A percentile compares a stretch with the other conserved stretches of the same genome.
These are phyloP conservation scores for Barnettozyma wickerhamii DNA, from an alignment of 805 yeast genomes.

Conservation along the genomic window DNA sequence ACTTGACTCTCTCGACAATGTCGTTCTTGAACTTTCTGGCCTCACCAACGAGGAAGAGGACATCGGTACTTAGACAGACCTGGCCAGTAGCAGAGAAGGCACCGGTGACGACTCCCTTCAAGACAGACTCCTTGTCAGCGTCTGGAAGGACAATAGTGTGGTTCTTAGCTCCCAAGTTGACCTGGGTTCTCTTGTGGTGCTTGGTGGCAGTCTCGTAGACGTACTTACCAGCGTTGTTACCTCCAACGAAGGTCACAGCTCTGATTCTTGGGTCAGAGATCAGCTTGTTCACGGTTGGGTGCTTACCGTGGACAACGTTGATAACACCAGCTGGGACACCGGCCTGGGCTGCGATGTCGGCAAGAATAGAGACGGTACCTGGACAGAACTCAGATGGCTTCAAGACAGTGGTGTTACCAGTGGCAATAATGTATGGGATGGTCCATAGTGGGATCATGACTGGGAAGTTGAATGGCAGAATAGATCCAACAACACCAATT, in stretches of 20 bases:
- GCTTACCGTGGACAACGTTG: slow-evolving; percentile 70
- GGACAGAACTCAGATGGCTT: slow-evolving; percentile 76
- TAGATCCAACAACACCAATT: slow-evolving; percentile 71
- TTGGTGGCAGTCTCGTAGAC: slow-evolving; percentile 62
- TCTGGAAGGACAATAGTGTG: slow-evolving; percentile 72
- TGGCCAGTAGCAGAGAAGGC: slow-evolving; percentile 86
- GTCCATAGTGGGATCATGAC: slow-evolving; percentile 72
- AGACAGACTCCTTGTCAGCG: slow-evolving; percentile 58
- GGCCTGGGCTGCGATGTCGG: slow-evolving; percentile 66
- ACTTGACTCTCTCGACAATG: slow-evolving; percentile 51
- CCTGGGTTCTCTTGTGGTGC: slow-evolving; percentile 71
- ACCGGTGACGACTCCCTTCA: slow-evolving; percentile 67
- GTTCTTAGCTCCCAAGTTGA: slow-evolving; percentile 77
- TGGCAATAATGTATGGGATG: slow-evolving; percentile 53
- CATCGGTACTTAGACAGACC: slow-evolving; percentile 77
- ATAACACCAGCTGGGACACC: slow-evolving; percentile 74
- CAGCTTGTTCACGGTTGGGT: slow-evolving; percentile 65
- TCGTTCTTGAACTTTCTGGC: slow-evolving; percentile 61
- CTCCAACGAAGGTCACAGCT: slow-evolving; percentile 77
- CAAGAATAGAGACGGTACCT: slow-evolving; percentile 73
- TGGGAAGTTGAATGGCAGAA: slow-evolving; percentile 80
- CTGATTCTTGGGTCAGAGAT: slow-evolving; percentile 69
- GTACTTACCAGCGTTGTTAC: slow-evolving; percentile 74
- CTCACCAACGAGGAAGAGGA: slow-evolving; percentile 64
- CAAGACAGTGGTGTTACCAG: slow-evolving; percentile 70